Conservation (phyloP, 441 rosid genomes). For the Populus trichocarpa region DNA sequence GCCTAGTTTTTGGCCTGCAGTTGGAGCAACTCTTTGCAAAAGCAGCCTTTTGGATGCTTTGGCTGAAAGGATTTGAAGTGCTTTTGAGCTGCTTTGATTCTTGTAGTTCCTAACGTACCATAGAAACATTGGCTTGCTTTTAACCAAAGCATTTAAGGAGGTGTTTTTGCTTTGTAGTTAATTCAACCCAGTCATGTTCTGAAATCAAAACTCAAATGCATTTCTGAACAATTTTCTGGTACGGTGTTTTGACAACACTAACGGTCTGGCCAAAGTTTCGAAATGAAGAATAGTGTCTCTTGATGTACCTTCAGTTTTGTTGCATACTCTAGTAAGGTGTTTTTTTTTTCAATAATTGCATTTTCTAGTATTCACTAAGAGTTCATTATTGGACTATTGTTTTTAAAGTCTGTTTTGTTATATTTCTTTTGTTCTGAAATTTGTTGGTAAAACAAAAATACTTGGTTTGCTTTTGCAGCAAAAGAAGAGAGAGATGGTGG, state of each 20-base stretch:
- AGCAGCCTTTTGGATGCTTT: background rate
- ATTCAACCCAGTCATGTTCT: background rate
- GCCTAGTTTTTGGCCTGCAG: background rate
- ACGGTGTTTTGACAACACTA: background rate
- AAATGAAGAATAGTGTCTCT: too few species aligned
- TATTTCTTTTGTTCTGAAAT: background rate
- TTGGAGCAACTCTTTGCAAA: background rate
- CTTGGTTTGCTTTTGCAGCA: conserved; percentile 39
- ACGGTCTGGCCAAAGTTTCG: background rate
- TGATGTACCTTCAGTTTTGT: background rate
- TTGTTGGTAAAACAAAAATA: background rate
- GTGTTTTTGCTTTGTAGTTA: background rate
- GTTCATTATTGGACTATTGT: background rate
- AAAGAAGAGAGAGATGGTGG: conserved; percentile 93
- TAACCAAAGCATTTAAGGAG: background rate
- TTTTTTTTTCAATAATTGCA: background rate
- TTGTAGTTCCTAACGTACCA: background rate
- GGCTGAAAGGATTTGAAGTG: background rate
- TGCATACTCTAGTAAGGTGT: background rate
- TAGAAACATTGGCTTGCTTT: background rate
- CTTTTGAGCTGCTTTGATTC: background rate
- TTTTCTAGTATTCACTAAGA: background rate
- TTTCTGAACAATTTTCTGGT: background rate
- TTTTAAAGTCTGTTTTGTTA: background rate
- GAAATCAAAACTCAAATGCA: background rate